Conservation (phyloP, 805 yeast species). For the Kluyveromyces aestuarii region DNA sequence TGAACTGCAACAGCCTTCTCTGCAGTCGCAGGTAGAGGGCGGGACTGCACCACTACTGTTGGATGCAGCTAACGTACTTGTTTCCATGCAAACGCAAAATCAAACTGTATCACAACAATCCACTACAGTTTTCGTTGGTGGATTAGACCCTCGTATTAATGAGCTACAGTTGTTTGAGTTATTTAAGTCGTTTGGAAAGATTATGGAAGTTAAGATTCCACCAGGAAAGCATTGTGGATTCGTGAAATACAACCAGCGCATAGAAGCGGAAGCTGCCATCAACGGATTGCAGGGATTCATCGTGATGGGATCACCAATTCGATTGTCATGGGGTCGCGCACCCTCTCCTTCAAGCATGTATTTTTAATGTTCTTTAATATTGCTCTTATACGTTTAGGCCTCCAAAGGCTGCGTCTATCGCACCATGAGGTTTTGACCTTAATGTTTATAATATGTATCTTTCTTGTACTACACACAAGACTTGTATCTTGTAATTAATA, state of each 20-base stretch:
- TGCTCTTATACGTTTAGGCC: not conserved
- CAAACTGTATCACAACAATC: not conserved
- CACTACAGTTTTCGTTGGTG: slow-evolving; percentile 74
- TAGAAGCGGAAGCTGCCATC: slow-evolving; percentile 71
- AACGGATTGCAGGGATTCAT: slow-evolving; percentile 71
- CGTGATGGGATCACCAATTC: slow-evolving; percentile 63
- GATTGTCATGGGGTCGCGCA: slow-evolving; percentile 66
- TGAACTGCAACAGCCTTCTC: slow-evolving; percentile 2
- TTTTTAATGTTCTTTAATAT: not conserved
- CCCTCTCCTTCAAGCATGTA: not conserved
- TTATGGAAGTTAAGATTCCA: slow-evolving; percentile 63
- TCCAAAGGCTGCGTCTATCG: not conserved
- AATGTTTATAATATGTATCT: too few species aligned
- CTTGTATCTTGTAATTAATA: not conserved
- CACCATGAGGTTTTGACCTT: not conserved
- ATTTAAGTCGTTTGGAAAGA: slow-evolving; percentile 67
- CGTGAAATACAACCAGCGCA: slow-evolving; percentile 55
- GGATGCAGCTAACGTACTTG: slow-evolving; percentile 7
- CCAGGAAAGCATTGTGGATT: slow-evolving; percentile 77
- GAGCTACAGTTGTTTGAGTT: slow-evolving; percentile 53
- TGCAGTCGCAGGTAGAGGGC: not conserved
- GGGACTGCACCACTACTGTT: slow-evolving; percentile 4
- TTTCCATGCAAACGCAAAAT: slow-evolving; percentile 4
- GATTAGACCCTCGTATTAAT: slow-evolving; percentile 46
- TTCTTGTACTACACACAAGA: not conserved